Evolutionary conservation across 2,329 filamentous ascomycete genomes (phyloP), one percentile per base, ranked within the genome.

Genomic region (Zasmidium cellare): DNA sequence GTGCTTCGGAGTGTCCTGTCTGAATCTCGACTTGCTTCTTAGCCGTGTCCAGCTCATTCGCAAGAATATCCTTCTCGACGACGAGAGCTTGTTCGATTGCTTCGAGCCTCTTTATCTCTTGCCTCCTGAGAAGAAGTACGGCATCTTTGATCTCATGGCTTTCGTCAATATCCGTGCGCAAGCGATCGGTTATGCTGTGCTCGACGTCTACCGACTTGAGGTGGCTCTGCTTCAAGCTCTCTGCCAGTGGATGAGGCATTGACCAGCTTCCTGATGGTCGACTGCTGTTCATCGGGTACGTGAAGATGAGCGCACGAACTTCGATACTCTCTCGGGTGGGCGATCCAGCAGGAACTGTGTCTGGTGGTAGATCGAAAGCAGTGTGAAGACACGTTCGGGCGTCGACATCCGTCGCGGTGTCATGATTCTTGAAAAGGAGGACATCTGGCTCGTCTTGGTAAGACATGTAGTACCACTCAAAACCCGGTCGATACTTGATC

Each of bases 381-480:
- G 67, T 68, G 46, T 66, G 66, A 2, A 69, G 53, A 31, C 64
- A 67, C 19, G 58, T 53, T 18, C 56, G 53, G 2, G 65, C 63
- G 28, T 46, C 25, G 6, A 65, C 58, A 38, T 62, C 35, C 9
- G 54, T 51, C 24, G 63, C 60, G 23, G 57, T 66, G 45, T 61
- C 59, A 28, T 53, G 58, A 31, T 53, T 58, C 41, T 61, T 61
- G 59, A 61, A 58, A 14, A 61, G 56, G 9, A 61, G 52, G 2
- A 58, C 56, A 19, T 61, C 56, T 3, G 49, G 24, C 51, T 71
- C 68, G 51, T 69, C 62, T 54, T 69, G 66, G 23, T 61, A 56
- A 38, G 61, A 68, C 57, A 63, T 64, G 59, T 69, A 70, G 28
- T 67, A 69, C 68, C 69, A 71, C 12, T 63, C 44, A 47, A 64